Percentiles rank a stretch among this genome's conserved stretches.
These are phyloP conservation scores for Buddleja alternifolia DNA, from an alignment of 257 asterid genomes.

Conservation along the genomic window DNA sequence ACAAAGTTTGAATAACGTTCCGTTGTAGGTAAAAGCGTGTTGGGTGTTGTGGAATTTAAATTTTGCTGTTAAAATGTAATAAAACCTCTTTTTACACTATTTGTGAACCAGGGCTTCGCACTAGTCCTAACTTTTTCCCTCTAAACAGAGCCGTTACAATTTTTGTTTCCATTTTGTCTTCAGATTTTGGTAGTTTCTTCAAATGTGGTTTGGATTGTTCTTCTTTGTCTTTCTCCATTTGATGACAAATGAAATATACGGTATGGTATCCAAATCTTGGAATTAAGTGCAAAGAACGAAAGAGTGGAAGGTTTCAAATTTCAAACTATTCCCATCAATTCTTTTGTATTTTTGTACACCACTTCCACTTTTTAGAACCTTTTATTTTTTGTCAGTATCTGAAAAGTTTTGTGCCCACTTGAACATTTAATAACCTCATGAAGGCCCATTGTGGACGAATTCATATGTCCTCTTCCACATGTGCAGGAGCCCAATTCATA, in stretches of 20 bases:
- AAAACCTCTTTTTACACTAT: background rate
- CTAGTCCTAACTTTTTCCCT: conserved; percentile 13
- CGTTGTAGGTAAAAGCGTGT: background rate
- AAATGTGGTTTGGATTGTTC: conserved; percentile 15
- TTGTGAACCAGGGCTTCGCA: background rate
- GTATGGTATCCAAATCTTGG: background rate
- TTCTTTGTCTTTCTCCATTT: background rate
- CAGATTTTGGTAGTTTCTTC: conserved; percentile 12
- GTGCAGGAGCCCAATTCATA: background rate
- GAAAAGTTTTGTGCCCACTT: background rate
- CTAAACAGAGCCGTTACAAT: background rate
- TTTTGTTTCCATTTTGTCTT: background rate
- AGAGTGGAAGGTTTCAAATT: conserved; percentile 26
- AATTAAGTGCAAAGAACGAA: conserved; percentile 9
- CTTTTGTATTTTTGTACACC: background rate
- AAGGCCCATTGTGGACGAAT: conserved; percentile 22
- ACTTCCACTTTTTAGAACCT: conserved; percentile 15
- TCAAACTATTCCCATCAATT: conserved; percentile 14
- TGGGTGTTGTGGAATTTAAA: background rate
- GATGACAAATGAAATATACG: conserved; percentile 7
- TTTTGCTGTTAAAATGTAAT: too few species aligned
- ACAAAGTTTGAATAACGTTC: background rate
- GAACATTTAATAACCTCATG: background rate
- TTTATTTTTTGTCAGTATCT: background rate
- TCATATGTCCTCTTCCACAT: background rate